phyloP scores from a whole-genome alignment of 495 filamentous ascomycete genomes.

The Ascobolus immersus region DNA sequence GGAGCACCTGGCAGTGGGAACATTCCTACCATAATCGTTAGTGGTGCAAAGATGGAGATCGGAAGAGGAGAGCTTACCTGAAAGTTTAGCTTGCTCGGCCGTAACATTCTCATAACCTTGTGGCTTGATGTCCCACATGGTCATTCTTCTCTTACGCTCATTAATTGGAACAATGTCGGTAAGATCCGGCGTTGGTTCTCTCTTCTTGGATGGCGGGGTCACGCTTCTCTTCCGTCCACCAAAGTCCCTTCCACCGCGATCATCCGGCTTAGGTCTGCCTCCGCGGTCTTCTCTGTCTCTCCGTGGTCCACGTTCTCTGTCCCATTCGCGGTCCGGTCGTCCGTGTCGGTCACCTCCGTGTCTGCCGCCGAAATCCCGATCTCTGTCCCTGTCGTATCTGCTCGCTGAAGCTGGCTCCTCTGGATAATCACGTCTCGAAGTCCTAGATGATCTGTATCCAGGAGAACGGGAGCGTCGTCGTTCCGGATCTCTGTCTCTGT shows the following conservation, averaged over 20 bases:
- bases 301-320: slow-evolving; percentile 19
- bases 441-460: slow-evolving; percentile 9
- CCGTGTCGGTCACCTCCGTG: slow-evolving; percentile 24
- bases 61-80: slow-evolving; percentile 26
- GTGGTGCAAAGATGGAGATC: slow-evolving; percentile 2
- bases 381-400: slow-evolving; percentile 15
- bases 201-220: slow-evolving; percentile 61
- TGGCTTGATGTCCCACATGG: slow-evolving; percentile 98
- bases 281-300: slow-evolving; percentile 12
- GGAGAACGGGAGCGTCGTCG: slow-evolving; percentile 16
- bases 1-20: slow-evolving; percentile 92
- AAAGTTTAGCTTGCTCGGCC: slow-evolving; percentile 93
- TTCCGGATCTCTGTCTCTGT: slow-evolving; percentile 19
- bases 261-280: slow-evolving; percentile 12
- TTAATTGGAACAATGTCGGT: slow-evolving; percentile 56
- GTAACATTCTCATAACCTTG: slow-evolving; percentile 97
- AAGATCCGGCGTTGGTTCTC: slow-evolving; percentile 84
- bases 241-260: slow-evolving; percentile 9
- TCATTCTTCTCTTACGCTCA: slow-evolving; percentile 67
- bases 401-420: slow-evolving; percentile 7
- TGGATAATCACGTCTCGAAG: slow-evolving; percentile 13
- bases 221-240: slow-evolving; percentile 39
- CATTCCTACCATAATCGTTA: slow-evolving; percentile 33
- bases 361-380: slow-evolving; percentile 27
- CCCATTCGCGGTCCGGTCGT: slow-evolving; percentile 17